A percentile compares a stretch with the other conserved stretches of the same genome.
Conservation (phyloP, 306 rosid species). For the Ziziphus jujuba region DNA sequence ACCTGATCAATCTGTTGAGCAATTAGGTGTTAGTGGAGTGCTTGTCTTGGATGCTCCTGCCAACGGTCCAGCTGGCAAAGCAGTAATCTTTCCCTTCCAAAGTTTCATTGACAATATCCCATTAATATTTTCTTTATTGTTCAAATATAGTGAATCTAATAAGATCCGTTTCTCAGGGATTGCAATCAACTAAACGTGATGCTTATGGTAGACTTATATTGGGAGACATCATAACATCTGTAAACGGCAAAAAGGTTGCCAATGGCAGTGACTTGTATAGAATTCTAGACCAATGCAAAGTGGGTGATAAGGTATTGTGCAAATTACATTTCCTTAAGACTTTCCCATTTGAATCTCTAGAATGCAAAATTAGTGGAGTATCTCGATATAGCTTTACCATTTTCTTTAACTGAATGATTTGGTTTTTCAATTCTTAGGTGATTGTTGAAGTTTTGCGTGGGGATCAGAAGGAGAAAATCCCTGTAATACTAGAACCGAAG, state of each 20-base stretch:
- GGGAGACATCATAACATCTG: slow-evolving; percentile 95
- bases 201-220: slow-evolving; percentile 86
- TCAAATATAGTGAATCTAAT: slow-evolving; percentile 8
- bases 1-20: slow-evolving; percentile 98
- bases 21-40: slow-evolving; percentile 92
- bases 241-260: slow-evolving; percentile 75
- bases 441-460: slow-evolving; percentile 93
- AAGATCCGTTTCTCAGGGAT: slow-evolving; percentile 55
- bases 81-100: slow-evolving; percentile 42
- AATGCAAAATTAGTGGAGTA: too few relatives aligned
- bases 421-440: slow-evolving; percentile 49
- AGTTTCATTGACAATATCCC: neutral
- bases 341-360: neutral
- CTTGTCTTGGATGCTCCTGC: slow-evolving; percentile 94
- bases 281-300: slow-evolving; percentile 94
- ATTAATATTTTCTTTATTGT: neutral
- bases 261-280: slow-evolving; percentile 96
- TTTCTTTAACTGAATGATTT: neutral
- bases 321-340: slow-evolving; percentile 1
- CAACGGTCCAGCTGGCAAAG: slow-evolving; percentile 97
- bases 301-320: slow-evolving; percentile 78
- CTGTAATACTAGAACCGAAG: slow-evolving; percentile 86
- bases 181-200: slow-evolving; percentile 87
- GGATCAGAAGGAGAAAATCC: slow-evolving; percentile 91
- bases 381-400: neutral